Evolutionary conservation across 768 basidiomycete genomes (phyloP).

Genomic region (Kwoniella heveanensis): DNA sequence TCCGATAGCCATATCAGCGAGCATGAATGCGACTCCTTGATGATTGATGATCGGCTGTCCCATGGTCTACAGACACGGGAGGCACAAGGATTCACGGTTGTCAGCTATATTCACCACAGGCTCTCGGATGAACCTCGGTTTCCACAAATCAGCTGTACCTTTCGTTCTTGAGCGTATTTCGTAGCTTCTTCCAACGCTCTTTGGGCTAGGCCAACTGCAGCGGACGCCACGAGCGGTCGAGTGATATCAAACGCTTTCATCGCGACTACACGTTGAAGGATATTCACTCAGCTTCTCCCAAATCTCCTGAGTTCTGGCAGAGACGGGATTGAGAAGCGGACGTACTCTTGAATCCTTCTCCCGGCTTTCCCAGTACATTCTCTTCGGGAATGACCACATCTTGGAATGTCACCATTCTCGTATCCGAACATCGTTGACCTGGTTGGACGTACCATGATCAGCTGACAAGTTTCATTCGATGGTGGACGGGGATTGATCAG

Average conservation of each 20-base stretch:
- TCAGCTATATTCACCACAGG: constrained; percentile 4
- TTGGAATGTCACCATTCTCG: constrained; percentile 57
- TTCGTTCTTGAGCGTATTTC: constrained; percentile 57
- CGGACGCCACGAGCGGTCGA: constrained; percentile 56
- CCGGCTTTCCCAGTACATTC: constrained; percentile 56
- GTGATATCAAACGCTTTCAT: constrained; percentile 59
- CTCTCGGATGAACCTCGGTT: too few species aligned
- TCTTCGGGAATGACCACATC: constrained; percentile 51
- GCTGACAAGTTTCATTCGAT: neutral
- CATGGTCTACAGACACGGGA: constrained; percentile 50
- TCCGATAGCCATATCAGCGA: constrained; percentile 58
- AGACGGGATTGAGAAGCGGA: neutral
- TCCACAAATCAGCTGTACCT: constrained; percentile 32
- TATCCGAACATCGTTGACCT: constrained; percentile 58
- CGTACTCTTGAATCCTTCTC: constrained; percentile 57
- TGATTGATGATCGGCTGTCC: constrained; percentile 58
- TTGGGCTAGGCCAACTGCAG: constrained; percentile 57
- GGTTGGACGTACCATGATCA: neutral
- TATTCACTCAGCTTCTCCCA: constrained; percentile 6
- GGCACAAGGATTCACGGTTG: neutral
- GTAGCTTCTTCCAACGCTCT: constrained; percentile 57
- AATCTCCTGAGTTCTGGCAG: too few species aligned
- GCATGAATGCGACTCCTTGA: constrained; percentile 57
- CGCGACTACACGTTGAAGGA: constrained; percentile 30
- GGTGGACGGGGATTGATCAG: too few species aligned